Evolutionary conservation across 2,329 filamentous ascomycete genomes (phyloP).

Genomic region (Fusarium pseudonygamai): DNA sequence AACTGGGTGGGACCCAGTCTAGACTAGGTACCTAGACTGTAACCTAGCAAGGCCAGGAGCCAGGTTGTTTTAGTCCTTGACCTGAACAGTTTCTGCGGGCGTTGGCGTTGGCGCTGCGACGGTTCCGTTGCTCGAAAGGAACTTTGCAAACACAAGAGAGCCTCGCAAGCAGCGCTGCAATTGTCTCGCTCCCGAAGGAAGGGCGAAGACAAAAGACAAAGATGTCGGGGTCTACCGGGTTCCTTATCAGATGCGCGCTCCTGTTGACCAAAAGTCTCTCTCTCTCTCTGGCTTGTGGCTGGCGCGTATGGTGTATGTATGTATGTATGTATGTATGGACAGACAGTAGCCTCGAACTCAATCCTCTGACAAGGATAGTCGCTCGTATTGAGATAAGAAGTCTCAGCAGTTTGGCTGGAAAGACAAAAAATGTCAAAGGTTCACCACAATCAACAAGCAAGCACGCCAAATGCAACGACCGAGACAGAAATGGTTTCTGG

Average conservation of each 20-base stretch:
- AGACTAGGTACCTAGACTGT: not conserved
- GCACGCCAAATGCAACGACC: not conserved
- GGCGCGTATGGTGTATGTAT: not conserved
- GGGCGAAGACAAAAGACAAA: not conserved
- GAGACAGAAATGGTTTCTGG: not conserved
- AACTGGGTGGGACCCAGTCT: conserved; percentile 5
- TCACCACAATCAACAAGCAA: conserved; percentile 15
- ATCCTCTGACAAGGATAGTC: conserved; percentile 7
- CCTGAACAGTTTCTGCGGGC: conserved; percentile 10
- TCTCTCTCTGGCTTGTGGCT: not conserved
- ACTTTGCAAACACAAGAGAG: not conserved
- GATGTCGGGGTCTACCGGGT: not conserved
- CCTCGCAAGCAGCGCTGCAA: not conserved
- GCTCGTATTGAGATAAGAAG: conserved; percentile 24
- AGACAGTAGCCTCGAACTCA: conserved; percentile 7
- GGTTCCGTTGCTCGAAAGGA: not conserved
- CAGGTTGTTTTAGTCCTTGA: conserved; percentile 19
- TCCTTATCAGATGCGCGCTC: not conserved
- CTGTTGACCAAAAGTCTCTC: not conserved
- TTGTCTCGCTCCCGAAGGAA: not conserved
- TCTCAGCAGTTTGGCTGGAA: not conserved
- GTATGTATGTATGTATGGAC: no score
- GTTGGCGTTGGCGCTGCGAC: conserved; percentile 17
- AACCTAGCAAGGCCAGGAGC: not conserved
- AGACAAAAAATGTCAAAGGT: conserved; percentile 9